Base-by-base conservation (phyloP, 257 asterid species). In the Fraxinus pennsylvanica region DNA sequence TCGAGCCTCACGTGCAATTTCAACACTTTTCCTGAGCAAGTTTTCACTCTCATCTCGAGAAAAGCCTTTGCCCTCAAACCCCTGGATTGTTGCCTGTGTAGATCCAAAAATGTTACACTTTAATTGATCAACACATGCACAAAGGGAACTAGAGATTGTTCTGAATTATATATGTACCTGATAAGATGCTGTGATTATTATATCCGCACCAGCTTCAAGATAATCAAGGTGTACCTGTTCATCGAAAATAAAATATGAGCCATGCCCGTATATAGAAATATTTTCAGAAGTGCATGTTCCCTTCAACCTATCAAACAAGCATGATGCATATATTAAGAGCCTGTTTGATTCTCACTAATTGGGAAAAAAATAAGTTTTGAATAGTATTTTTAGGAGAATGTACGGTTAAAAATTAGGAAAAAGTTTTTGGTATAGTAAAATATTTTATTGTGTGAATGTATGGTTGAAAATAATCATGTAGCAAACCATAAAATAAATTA, bases 171-270 rank as follows among this genome's bases (percentile, higher is more conserved):
- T 8, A 47, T 27, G 68, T 71, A 90, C 98, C 95, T 94, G 98
- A 87, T 94, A 94, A 79, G 98, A 94, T 79, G 97, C 96, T 4
- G 97, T 84, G 68, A 92, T 83, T 68, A 92, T 87, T 74, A 93
- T 84, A 81, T 92, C 96, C 1, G 98, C 95, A 82, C 98, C 98
- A 72, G 98, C 95, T 82, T 94, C 97, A 78, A 94, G 92, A 87
- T 94, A 94, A 78, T 94, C 98, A 80, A 94, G 91, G 87, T 94
- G 98, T 65, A 94, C 98, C 97, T 92, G 94, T 80, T 81, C 89
- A 29, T 82, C 59, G 54, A 72, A 81, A 59, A 79, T 74, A 81
- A 74, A 75, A 22, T 33, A 19, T 69, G 75, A 83, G 81, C 47
- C 79, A 70, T 72, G 38, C 9, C 25, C 8, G 75, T 33, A 38